Evolutionary conservation across 106 monocot species (phyloP).

Genomic region (Platanthera zijinensis): DNA sequence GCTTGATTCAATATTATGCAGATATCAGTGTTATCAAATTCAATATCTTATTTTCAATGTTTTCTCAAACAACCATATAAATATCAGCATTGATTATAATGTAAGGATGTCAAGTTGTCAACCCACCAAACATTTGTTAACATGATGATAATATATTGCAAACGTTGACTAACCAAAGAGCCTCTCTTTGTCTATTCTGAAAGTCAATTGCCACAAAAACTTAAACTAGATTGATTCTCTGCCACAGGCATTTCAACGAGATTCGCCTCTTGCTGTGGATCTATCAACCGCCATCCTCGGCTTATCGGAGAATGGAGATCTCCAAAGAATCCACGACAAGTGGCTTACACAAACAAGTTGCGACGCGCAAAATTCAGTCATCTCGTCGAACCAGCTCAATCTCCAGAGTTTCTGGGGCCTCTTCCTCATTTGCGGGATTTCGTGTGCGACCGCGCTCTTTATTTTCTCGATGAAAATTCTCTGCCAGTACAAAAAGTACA

Average conservation of each 20-base stretch:
- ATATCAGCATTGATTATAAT: too few species aligned
- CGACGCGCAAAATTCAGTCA: constrained; percentile 11
- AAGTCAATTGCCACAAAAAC: too few species aligned
- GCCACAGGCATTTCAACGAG: constrained; percentile 79
- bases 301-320: constrained; percentile 81
- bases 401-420: constrained; percentile 88
- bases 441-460: constrained; percentile 48
- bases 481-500: constrained; percentile 50
- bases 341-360: constrained; percentile 42
- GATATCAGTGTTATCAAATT: not conserved
- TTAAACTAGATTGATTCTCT: not conserved
- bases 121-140: too few species aligned
- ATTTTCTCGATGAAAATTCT: constrained; percentile 55
- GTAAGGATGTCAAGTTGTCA: too few species aligned
- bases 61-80: too few species aligned
- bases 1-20: too few species aligned
- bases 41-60: not conserved
- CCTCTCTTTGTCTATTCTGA: too few species aligned
- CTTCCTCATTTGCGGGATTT: constrained; percentile 67
- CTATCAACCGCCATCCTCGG: constrained; percentile 82
- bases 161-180: too few species aligned
- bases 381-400: constrained; percentile 38
- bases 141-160: too few species aligned
- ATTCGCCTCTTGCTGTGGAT: constrained; percentile 85
- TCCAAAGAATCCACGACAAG: constrained; percentile 85